Conservation (phyloP, 2,329 filamentous ascomycete species). For the Ustilaginoidea virens region DNA sequence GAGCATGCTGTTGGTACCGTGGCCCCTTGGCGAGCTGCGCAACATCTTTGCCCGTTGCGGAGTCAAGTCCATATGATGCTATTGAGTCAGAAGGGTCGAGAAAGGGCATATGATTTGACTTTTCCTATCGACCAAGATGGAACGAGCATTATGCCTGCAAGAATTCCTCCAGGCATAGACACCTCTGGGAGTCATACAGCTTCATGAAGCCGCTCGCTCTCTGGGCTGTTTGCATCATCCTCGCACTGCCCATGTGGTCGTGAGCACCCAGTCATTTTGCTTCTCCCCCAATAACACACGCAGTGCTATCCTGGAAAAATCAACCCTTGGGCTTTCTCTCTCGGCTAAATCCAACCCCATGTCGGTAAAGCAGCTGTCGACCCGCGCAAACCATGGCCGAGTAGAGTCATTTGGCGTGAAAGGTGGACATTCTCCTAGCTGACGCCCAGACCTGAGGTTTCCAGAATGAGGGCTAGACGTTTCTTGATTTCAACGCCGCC, state of each 20-base stretch:
- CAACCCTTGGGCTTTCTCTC: slow-evolving; percentile 75
- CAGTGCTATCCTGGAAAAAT: slow-evolving; percentile 2
- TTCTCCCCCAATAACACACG: slow-evolving; percentile 1
- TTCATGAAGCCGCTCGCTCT: no score
- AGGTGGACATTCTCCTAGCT: slow-evolving; percentile 33
- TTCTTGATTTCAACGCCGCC: slow-evolving; percentile 18
- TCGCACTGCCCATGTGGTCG: no score
- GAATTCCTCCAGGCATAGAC: background rate
- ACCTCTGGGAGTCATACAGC: no score
- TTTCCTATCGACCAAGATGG: no score
- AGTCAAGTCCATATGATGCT: no score
- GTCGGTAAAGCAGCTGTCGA: slow-evolving; percentile 27
- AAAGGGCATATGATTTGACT: no score
- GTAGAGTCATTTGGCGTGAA: slow-evolving; percentile 23
- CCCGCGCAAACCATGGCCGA: slow-evolving; percentile 31
- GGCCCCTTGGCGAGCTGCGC: no score
- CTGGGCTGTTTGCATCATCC: no score
- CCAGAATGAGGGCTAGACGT: slow-evolving; percentile 21
- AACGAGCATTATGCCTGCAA: background rate
- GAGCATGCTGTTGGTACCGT: no score
- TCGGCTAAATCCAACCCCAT: slow-evolving; percentile 55
- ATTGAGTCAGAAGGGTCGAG: no score
- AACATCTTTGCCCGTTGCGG: no score
- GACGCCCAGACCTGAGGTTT: slow-evolving; percentile 25
- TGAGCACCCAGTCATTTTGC: slow-evolving; percentile 1